Conservation (phyloP, 2,329 filamentous ascomycete genomes). For the Fusarium scirpi region DNA sequence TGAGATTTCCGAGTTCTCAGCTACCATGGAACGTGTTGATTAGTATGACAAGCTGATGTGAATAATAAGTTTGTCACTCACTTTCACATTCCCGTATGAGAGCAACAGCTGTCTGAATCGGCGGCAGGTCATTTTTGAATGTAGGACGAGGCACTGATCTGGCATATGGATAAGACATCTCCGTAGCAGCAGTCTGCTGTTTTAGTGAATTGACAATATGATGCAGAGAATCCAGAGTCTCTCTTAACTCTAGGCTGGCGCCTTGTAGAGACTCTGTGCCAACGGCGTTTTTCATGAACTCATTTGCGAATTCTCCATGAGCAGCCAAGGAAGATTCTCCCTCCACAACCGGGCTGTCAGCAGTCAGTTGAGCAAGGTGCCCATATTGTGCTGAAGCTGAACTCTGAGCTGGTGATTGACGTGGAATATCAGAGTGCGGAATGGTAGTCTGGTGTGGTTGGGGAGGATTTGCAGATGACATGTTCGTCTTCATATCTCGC, state of each 20-base stretch:
- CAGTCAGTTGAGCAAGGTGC: conserved; percentile 30
- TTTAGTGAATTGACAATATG: conserved; percentile 46
- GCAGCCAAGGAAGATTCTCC: conserved; percentile 60
- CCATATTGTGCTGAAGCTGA: conserved; percentile 37
- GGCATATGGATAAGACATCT: conserved; percentile 44
- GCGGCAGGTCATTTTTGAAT: conserved; percentile 40
- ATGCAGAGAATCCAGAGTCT: conserved; percentile 52
- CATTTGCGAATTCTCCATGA: conserved; percentile 60
- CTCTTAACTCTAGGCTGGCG: conserved; percentile 50
- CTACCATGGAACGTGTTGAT: conserved; percentile 14
- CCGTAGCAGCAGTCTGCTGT: conserved; percentile 40
- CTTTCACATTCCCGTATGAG: conserved; percentile 40
- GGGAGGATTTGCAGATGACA: conserved; percentile 22
- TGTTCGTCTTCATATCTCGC: conserved; percentile 50
- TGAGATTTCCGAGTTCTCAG: conserved; percentile 38
- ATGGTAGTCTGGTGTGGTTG: conserved; percentile 28
- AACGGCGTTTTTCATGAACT: conserved; percentile 57
- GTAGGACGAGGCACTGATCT: conserved; percentile 36
- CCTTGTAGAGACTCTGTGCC: conserved; percentile 46
- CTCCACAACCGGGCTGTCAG: conserved; percentile 54
- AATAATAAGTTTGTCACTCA: conserved; percentile 6
- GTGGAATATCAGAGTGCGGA: conserved; percentile 24
- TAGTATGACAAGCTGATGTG: background rate
- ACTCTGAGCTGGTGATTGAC: conserved; percentile 27
- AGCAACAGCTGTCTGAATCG: conserved; percentile 41